Evolutionary conservation across 2,329 filamentous ascomycete genomes (phyloP), one percentile per base, ranked within the genome.

Genomic region (Penicillium sp.): DNA sequence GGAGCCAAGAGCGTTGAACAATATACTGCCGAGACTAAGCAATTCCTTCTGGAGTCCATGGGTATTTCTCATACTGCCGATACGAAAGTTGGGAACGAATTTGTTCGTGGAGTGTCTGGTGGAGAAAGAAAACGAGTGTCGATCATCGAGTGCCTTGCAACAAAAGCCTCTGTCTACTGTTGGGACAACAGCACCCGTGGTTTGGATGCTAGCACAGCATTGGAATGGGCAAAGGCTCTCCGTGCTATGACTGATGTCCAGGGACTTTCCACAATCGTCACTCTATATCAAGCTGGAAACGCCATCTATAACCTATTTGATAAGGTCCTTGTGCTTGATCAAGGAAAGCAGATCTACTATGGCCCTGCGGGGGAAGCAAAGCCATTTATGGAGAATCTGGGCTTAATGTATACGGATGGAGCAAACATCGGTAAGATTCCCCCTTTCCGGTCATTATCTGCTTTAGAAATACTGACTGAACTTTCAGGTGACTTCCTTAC

Each of bases 51-150:
- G 2, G 71, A 81, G 54, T 82, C 83, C 0, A 81, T 87, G 78
- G 75, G 80, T 0, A 86, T 88, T 23, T 73, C 72, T 4, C 86
- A 89, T 62, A 88, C 86, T 0, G 64, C 77, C 14, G 80, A 86
- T 26, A 91, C 88, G 4, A 88, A 86, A 64, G 85, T 90, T 4
- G 88, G 88, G 1, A 84, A 89, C 57, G 85, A 85, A 35, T 88
- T 82, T 58, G 78, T 89, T 1, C 81, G 87, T 3, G 87, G 88
- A 63, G 85, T 90, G 0, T 87, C 83, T 14, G 88, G 87, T 29
- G 88, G 88, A 27, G 87, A 90, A 70, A 75, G 87, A 5, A 90
- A 90, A 73, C 82, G 88, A 62, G 86, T 90, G 0, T 88, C 85
- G 1, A 88, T 90, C 50, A 83, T 87, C 5, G 88, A 90, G 65